Conservation (phyloP, 2,329 filamentous ascomycete genomes). For the Aspergillus candidus region DNA sequence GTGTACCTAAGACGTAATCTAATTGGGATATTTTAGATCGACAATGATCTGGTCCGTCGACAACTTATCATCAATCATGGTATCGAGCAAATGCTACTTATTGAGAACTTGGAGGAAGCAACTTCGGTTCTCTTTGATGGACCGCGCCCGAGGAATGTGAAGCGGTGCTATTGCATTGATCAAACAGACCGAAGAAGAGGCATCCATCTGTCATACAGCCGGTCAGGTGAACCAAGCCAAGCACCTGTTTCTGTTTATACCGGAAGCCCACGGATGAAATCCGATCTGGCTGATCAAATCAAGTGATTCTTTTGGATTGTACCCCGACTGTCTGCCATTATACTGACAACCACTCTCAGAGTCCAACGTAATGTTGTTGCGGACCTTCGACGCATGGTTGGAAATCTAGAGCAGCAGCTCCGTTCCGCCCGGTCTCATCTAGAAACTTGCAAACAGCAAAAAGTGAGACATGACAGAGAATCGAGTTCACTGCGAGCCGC, state of each 20-base stretch:
- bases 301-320: slow-evolving; percentile 27
- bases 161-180: slow-evolving; percentile 58
- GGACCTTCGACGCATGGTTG: slow-evolving; percentile 52
- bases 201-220: slow-evolving; percentile 51
- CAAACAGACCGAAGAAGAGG: slow-evolving; percentile 60
- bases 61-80: slow-evolving; percentile 74
- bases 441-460: slow-evolving; percentile 45
- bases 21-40: slow-evolving; percentile 50
- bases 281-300: slow-evolving; percentile 65
- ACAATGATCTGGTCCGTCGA: slow-evolving; percentile 69
- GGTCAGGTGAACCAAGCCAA: slow-evolving; percentile 45
- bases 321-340: background rate
- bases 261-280: slow-evolving; percentile 66
- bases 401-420: slow-evolving; percentile 46
- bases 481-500: slow-evolving; percentile 48
- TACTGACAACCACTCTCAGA: slow-evolving; percentile 15
- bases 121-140: slow-evolving; percentile 62
- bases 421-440: slow-evolving; percentile 45
- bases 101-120: slow-evolving; percentile 62
- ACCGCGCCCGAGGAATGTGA: slow-evolving; percentile 62
- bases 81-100: slow-evolving; percentile 79
- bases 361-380: slow-evolving; percentile 44
- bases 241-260: slow-evolving; percentile 49
- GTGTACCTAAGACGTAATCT: slow-evolving; percentile 8
- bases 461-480: slow-evolving; percentile 46